Conservation (phyloP, 441 rosid species). For the Gossypium davidsonii region DNA sequence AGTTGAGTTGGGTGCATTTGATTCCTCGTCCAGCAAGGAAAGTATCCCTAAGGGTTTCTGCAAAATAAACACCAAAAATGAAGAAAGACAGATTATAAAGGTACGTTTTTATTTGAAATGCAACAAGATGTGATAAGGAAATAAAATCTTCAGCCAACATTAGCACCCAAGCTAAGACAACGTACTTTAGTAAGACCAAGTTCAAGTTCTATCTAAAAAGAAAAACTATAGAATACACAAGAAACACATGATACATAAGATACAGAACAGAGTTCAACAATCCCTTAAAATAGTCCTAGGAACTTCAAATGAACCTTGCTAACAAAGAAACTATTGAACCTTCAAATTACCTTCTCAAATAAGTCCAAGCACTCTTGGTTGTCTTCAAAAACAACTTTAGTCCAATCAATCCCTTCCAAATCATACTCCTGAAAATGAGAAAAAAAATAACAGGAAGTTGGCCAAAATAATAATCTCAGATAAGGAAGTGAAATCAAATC, state of each 20-base stretch:
- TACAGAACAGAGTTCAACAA: neutral
- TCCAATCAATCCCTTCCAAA: conserved; percentile 86
- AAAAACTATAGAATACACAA: neutral
- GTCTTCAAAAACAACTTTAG: conserved; percentile 77
- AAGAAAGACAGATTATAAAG: conserved; percentile 10
- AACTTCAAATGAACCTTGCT: neutral
- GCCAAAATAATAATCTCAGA: neutral
- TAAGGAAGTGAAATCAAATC: neutral
- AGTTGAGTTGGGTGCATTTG: conserved; percentile 74
- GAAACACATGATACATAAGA: neutral
- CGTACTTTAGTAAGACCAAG: neutral
- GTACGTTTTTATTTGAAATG: neutral
- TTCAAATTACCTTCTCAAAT: conserved; percentile 66
- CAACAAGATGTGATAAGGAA: conserved; percentile 4
- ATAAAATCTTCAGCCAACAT: neutral
- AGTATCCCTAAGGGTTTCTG: conserved; percentile 85
- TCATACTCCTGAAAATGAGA: conserved; percentile 63
- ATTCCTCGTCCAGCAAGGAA: conserved; percentile 90
- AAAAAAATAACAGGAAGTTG: neutral
- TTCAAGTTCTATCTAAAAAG: neutral
- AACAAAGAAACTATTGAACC: conserved; percentile 10
- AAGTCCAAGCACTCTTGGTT: conserved; percentile 86
- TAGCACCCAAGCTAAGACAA: conserved; percentile 16
- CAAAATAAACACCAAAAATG: conserved; percentile 25
- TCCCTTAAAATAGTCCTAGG: neutral